These are phyloP conservation scores for Starmerella khaoyaiensis DNA, from an alignment of 805 yeast genomes.

Conservation along the genomic window DNA sequence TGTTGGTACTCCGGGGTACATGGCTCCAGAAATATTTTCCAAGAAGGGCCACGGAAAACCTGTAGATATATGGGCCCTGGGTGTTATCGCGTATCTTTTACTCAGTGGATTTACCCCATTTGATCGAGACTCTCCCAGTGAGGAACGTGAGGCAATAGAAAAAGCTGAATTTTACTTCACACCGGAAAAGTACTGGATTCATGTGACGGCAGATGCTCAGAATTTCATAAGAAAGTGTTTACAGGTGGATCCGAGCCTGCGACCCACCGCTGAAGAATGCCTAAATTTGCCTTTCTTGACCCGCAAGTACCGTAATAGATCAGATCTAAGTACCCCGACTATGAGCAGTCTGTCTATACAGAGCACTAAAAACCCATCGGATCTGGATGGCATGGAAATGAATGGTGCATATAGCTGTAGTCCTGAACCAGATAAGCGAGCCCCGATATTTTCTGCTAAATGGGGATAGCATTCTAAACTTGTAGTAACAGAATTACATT, in stretches of 20 bases:
- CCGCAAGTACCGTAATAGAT: constrained; percentile 21
- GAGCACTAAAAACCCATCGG: constrained; percentile 11
- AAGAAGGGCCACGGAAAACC: constrained; percentile 43
- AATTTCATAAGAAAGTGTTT: constrained; percentile 48
- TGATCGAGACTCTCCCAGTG: constrained; percentile 57
- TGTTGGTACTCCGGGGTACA: constrained; percentile 60
- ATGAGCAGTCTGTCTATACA: constrained; percentile 14
- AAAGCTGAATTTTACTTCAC: constrained; percentile 47
- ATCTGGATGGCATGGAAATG: constrained; percentile 24
- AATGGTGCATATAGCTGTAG: constrained; percentile 27
- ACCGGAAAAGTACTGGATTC: constrained; percentile 46
- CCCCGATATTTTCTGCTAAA: constrained; percentile 13
- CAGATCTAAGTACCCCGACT: constrained; percentile 28
- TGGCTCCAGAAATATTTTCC: constrained; percentile 57
- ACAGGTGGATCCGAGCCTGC: constrained; percentile 31
- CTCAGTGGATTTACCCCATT: constrained; percentile 66
- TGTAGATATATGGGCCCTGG: constrained; percentile 68
- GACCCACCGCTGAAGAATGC: constrained; percentile 38
- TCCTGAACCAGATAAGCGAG: constrained; percentile 20
- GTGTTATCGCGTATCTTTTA: constrained; percentile 58
- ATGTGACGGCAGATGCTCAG: constrained; percentile 41
- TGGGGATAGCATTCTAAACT: constrained; percentile 10
- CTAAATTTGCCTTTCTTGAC: constrained; percentile 36
- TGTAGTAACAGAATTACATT: not conserved
- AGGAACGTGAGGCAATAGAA: constrained; percentile 51